Evolutionary conservation across 23 red algal species (phyloP), one percentile per base, ranked within the genome.

Genomic region (Cyanidioschyzon merolae): DNA sequence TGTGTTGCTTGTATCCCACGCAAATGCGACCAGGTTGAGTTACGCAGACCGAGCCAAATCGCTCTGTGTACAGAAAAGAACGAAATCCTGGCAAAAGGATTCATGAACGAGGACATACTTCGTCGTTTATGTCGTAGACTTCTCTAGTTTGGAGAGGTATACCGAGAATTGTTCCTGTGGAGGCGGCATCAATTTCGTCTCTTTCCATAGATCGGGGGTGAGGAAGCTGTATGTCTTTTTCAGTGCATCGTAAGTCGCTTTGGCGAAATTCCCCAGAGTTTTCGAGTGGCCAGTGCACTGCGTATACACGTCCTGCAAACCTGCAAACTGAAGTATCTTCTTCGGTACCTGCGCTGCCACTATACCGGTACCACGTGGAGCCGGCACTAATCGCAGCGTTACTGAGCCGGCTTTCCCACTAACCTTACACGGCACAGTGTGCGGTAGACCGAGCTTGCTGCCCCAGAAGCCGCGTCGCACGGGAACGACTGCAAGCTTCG

Each of bases 401-500:
- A 98, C 94, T 25, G 94, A 98, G 31, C 94, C 94, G 79, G 87
- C 90, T 75, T 92, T 98, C 37, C 94, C 94, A 12, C 87, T 98
- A 38, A 98, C 94, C 81, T 98, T 98, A 51, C 88, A 98, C 1
- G 94, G 94, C 18, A 98, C 94, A 12, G 94, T 98, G 74, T 98
- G 94, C 16, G 94, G 94, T 27, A 88, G 79, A 76, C 90, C 94
- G 54, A 98, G 86, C 37, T 75, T 79, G 80, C 85, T 90, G 32
- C 94, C 94, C 94, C 94, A 98, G 50, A 88, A 98, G 38, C 94
- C 94, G 76, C 94, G 86, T 81, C 94, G 94, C 59, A 98, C 89
- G 0, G 94, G 94, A 27, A 98, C 88, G 68, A 98, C 86, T 26
- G 86, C 88, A 21, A 98, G 79, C 80, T 98, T 98, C 16, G 94